These are phyloP conservation scores for Themeda triandra DNA, from an alignment of 176 grass and related monocot genomes.

Conservation along the genomic window DNA sequence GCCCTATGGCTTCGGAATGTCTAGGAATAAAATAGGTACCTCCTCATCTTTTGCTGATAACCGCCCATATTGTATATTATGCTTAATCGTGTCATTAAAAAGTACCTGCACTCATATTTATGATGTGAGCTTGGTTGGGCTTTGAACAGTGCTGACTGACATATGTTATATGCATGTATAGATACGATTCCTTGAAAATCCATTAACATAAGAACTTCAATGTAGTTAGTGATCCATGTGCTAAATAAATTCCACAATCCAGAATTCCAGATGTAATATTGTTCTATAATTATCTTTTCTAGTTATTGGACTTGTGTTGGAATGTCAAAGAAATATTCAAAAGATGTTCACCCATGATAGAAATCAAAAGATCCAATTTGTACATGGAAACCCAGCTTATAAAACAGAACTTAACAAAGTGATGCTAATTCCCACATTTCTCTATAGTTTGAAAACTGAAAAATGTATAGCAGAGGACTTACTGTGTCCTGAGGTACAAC, in stretches of 20 bases:
- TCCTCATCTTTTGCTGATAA: slow-evolving; percentile 94
- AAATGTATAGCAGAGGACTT: slow-evolving; percentile 27
- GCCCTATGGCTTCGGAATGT: slow-evolving; percentile 13
- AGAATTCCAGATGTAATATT: not conserved
- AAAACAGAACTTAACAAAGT: slow-evolving; percentile 19
- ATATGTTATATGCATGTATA: not conserved
- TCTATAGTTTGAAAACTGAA: slow-evolving; percentile 10
- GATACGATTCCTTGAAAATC: not conserved
- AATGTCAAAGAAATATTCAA: slow-evolving; percentile 17
- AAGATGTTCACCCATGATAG: not conserved
- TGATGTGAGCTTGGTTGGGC: slow-evolving; percentile 18
- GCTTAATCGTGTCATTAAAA: slow-evolving; percentile 98
- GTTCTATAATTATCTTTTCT: slow-evolving; percentile 8
- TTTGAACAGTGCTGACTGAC: not conserved
- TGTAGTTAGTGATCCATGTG: not conserved
- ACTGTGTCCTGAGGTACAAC: slow-evolving; percentile 99
- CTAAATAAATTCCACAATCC: slow-evolving; percentile 11
- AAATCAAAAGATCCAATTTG: not conserved
- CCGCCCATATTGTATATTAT: slow-evolving; percentile 95
- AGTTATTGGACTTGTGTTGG: slow-evolving; percentile 8
- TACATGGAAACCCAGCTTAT: slow-evolving; percentile 9
- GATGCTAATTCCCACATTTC: not conserved
- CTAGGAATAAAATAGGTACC: slow-evolving; percentile 53
- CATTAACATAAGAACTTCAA: not conserved
- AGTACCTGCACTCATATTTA: slow-evolving; percentile 69